Evolutionary conservation across 495 filamentous ascomycete species (phyloP), one percentile per base, ranked within the genome.

Genomic region (Hypoxylon fuscum): DNA sequence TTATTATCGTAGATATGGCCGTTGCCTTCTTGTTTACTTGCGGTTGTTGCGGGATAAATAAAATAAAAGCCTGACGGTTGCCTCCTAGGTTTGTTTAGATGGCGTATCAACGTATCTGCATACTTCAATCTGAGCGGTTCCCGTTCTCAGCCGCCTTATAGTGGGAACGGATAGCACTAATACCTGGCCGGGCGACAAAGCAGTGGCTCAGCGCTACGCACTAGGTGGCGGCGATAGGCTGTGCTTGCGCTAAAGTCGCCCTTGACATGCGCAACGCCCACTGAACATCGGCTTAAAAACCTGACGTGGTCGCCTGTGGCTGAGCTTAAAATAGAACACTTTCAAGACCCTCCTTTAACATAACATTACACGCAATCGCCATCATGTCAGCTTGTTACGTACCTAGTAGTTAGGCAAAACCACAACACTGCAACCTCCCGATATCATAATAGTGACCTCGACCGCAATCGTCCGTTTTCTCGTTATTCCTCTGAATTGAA

Each of bases 281-380:
- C n/a, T n/a, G n/a, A n/a, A n/a, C n/a, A n/a, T n/a, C n/a, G n/a
- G n/a, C n/a, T n/a, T n/a, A n/a, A n/a, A n/a, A n/a, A n/a, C n/a
- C n/a, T n/a, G n/a, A n/a, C n/a, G n/a, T n/a, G n/a, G 15, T 17
- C 17, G 54, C 21, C 21, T 66, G 63, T 60, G 63, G 63, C 63
- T 62, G 57, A 66, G 63, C 63, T 55, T 66, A 56, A 66, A 66
- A 66, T 52, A 62, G 52, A 51, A 59, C 18, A 4, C 29, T 17
- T 9, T 40, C 15, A n/a, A 29, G 29, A 40, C 34, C 18, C 29
- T 53, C 41, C 38, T 40, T 34, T 43, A n/a, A n/a, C n/a, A n/a
- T n/a, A n/a, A n/a, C n/a, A n/a, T n/a, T n/a, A n/a, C n/a, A n/a
- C n/a, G n/a, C n/a, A n/a, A n/a, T n/a, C n/a, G n/a, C n/a, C n/a